These are phyloP conservation scores for Flaveria linearis DNA, from an alignment of 129 eudicot genomes.

Conservation along the genomic window DNA sequence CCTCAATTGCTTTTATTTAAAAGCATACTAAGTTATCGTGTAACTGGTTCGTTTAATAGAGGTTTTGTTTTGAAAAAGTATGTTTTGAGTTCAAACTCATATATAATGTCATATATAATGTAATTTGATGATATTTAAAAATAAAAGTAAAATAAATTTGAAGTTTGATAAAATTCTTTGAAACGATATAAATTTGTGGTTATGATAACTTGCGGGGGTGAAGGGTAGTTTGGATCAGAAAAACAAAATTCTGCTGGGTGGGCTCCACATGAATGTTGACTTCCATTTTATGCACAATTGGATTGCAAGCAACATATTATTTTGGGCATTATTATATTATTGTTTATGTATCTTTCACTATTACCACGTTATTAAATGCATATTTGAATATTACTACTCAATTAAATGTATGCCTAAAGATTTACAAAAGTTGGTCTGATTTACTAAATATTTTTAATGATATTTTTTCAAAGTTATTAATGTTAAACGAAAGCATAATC, in stretches of 20 bases:
- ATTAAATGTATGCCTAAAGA: background rate
- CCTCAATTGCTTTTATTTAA: slow-evolving; percentile 30
- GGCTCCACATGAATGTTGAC: slow-evolving; percentile 34
- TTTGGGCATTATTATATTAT: background rate
- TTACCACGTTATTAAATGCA: background rate
- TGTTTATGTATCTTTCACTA: background rate
- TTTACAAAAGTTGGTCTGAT: background rate
- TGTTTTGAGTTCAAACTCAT: too few species aligned
- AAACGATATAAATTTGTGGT: slow-evolving; percentile 35
- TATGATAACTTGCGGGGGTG: slow-evolving; percentile 29
- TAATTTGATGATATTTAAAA: too few species aligned
- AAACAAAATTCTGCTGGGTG: slow-evolving; percentile 25
- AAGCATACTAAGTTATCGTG: too few species aligned
- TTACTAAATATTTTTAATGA: too few species aligned
- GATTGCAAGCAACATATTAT: slow-evolving; percentile 12
- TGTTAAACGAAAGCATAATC: too few species aligned
- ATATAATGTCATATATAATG: too few species aligned
- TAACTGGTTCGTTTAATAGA: too few species aligned
- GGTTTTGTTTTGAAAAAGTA: too few species aligned
- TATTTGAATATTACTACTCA: background rate
- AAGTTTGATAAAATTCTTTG: too few species aligned
- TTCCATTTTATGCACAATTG: slow-evolving; percentile 5
- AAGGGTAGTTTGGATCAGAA: slow-evolving; percentile 13
- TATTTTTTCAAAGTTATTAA: too few species aligned
- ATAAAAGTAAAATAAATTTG: too few species aligned